Evolutionary conservation across 2,329 filamentous ascomycete genomes (phyloP).

Genomic region (Epichloe elymi): DNA sequence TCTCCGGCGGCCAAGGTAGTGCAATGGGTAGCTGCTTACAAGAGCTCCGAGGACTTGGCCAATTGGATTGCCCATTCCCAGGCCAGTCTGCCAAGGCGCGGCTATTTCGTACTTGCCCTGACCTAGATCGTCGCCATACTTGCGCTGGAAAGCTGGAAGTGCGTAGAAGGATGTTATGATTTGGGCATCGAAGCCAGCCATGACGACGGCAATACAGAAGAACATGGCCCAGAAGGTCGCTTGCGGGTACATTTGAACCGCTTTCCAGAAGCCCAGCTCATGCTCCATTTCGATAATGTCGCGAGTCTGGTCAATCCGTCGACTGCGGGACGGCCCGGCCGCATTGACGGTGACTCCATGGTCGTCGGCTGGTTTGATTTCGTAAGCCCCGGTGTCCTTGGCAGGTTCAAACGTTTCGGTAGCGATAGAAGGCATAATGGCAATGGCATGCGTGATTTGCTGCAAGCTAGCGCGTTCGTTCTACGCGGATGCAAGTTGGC

Average conservation of each 20-base stretch:
- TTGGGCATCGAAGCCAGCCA: slow-evolving; percentile 22
- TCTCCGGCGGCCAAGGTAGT: slow-evolving; percentile 29
- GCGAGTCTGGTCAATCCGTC: slow-evolving; percentile 12
- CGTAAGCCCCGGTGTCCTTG: not conserved
- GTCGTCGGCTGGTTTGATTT: not conserved
- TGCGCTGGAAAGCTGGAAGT: slow-evolving; percentile 18
- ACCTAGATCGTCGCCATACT: slow-evolving; percentile 17
- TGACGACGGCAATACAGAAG: slow-evolving; percentile 17
- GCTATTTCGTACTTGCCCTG: slow-evolving; percentile 27
- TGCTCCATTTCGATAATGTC: slow-evolving; percentile 12
- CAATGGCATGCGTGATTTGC: too few species aligned
- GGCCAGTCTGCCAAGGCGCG: slow-evolving; percentile 34
- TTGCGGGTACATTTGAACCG: slow-evolving; percentile 24
- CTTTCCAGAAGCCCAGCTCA: slow-evolving; percentile 18
- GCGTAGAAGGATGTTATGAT: slow-evolving; percentile 27
- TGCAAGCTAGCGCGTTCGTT: too few species aligned
- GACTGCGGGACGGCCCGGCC: slow-evolving; percentile 1
- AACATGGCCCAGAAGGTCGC: slow-evolving; percentile 18
- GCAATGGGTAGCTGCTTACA: slow-evolving; percentile 16
- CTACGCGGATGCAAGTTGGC: too few species aligned
- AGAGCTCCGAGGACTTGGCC: slow-evolving; percentile 34
- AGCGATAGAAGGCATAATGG: not conserved
- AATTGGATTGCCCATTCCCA: slow-evolving; percentile 30
- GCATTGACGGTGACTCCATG: not conserved
- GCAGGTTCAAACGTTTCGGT: not conserved